Conservation (phyloP, 2,329 filamentous ascomycete genomes). For the Aureobasidium sp. region DNA sequence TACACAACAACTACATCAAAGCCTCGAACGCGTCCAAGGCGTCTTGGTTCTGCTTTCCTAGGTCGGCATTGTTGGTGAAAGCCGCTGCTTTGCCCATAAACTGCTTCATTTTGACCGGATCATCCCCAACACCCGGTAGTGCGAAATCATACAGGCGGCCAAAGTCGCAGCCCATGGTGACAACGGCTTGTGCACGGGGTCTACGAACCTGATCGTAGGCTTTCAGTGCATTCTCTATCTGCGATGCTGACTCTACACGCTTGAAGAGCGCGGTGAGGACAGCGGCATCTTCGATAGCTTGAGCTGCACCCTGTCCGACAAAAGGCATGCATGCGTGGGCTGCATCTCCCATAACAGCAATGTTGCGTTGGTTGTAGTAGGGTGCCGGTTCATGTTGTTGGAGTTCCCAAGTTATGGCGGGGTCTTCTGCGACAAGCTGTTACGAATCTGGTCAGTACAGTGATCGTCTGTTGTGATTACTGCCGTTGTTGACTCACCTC, state of each 20-base stretch:
- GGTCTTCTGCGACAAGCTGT: conserved; percentile 22
- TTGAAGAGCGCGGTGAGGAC: conserved; percentile 28
- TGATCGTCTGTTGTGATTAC: no score
- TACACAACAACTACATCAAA: conserved; percentile 3
- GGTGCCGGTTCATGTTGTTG: conserved; percentile 29
- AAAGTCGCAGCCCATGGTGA: conserved; percentile 25
- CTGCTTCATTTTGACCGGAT: conserved; percentile 24
- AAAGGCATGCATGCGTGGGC: conserved; percentile 31
- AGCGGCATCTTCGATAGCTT: conserved; percentile 32
- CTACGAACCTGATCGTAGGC: conserved; percentile 24
- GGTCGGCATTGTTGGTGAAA: conserved; percentile 27
- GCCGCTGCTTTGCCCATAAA: conserved; percentile 25
- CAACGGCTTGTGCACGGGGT: conserved; percentile 24
- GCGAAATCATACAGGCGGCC: conserved; percentile 26
- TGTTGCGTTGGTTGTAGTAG: conserved; percentile 23
- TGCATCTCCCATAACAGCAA: conserved; percentile 32
- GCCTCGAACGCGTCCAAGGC: conserved; percentile 22
- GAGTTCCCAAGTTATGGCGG: conserved; percentile 24
- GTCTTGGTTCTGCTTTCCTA: conserved; percentile 24
- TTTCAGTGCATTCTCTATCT: conserved; percentile 19
- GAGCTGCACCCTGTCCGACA: conserved; percentile 30
- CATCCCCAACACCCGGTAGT: conserved; percentile 22
- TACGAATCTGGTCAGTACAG: background rate
- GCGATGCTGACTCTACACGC: background rate
- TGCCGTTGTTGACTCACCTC: background rate